Conservation (phyloP, 2,329 filamentous ascomycete genomes). For the Penicillium sp. region DNA sequence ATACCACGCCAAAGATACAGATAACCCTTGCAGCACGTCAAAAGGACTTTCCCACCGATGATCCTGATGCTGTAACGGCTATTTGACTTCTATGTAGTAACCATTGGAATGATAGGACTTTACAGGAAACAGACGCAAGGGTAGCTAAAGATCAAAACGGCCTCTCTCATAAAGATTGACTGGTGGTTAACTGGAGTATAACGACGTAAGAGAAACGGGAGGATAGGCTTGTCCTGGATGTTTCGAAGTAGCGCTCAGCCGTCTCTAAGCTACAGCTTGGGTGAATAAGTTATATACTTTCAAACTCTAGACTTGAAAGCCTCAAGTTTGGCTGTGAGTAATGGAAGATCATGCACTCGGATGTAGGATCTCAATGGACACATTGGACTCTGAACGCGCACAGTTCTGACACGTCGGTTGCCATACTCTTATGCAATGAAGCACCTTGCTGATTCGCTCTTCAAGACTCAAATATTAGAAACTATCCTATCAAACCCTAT, state of each 20-base stretch:
- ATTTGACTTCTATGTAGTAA: conserved; percentile 29
- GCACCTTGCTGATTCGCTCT: too few relatives aligned
- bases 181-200: conserved; percentile 25
- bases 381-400: conserved; percentile 25
- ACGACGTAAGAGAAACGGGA: conserved; percentile 35
- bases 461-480: too few relatives aligned
- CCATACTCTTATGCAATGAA: too few relatives aligned
- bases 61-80: conserved; percentile 33
- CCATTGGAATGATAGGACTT: conserved; percentile 32
- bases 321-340: conserved; percentile 32
- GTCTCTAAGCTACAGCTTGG: conserved; percentile 18
- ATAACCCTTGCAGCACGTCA: conserved; percentile 21
- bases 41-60: conserved; percentile 32
- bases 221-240: too few relatives aligned
- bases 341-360: not conserved
- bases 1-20: not conserved
- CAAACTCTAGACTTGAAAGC: conserved; percentile 31
- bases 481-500: not conserved
- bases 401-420: conserved; percentile 13
- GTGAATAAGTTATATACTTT: conserved; percentile 8
- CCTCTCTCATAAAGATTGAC: conserved; percentile 28
- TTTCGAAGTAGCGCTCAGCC: too few relatives aligned
- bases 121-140: conserved; percentile 32
- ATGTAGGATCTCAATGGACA: not conserved
- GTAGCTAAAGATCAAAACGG: conserved; percentile 39